phyloP scores from a whole-genome alignment of 192 early-diverging fungal species.

The Helicostylum pulchrum region DNA sequence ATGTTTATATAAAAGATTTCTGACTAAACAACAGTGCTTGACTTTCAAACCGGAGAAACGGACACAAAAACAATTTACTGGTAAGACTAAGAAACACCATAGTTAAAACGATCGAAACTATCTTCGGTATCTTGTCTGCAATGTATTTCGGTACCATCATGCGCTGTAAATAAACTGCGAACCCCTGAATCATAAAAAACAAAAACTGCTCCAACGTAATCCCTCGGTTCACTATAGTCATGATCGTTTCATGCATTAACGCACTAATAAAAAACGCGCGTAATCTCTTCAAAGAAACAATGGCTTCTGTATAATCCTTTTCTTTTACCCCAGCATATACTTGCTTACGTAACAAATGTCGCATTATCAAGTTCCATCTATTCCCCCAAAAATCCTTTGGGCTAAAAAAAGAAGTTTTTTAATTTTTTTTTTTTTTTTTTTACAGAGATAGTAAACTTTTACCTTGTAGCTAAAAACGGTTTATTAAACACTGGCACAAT shows the following conservation, averaged over 20 bases:
- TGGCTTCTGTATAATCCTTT: neutral
- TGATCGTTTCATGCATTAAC: neutral
- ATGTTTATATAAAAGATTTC: too few species aligned
- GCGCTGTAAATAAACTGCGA: neutral
- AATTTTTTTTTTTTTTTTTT: too few species aligned
- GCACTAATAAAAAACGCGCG: constrained; percentile 4
- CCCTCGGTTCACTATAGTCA: neutral
- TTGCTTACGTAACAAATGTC: constrained; percentile 5
- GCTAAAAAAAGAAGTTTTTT: neutral
- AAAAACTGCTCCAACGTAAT: constrained; percentile 6
- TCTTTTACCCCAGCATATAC: neutral
- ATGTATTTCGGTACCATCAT: neutral
- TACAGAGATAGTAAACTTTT: neutral
- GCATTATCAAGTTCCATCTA: constrained; percentile 7
- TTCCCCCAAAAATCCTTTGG: constrained; percentile 15
- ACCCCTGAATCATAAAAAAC: constrained; percentile 11
- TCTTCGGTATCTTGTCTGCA: too few species aligned
- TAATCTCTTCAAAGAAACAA: neutral
- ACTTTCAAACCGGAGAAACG: too few species aligned
- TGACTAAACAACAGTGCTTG: too few species aligned
- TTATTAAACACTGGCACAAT: neutral
- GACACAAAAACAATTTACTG: too few species aligned
- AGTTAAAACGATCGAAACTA: too few species aligned
- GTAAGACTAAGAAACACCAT: too few species aligned
- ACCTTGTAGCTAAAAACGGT: constrained; percentile 6